These are phyloP conservation scores for Xylaria hypoxylon DNA, from an alignment of 2,329 filamentous ascomycete species.

Conservation along the genomic window DNA sequence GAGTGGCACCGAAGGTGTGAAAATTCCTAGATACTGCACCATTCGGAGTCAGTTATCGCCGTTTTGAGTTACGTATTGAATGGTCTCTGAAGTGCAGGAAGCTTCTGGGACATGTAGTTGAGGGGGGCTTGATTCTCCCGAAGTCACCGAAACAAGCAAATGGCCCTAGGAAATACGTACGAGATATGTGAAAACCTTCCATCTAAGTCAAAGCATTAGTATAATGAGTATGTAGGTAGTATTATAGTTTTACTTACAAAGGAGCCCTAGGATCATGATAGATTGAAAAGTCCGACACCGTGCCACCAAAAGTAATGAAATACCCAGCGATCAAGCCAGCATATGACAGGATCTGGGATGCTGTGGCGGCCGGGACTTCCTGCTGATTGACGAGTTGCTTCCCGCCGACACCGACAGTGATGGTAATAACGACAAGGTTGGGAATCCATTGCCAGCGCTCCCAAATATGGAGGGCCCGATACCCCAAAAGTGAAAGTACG, in stretches of 20 bases:
- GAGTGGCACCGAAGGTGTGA: slow-evolving; percentile 62
- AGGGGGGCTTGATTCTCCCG: too few species aligned
- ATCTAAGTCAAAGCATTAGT: slow-evolving; percentile 20
- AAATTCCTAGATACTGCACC: slow-evolving; percentile 61
- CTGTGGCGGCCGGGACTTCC: slow-evolving; percentile 38
- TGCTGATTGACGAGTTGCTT: slow-evolving; percentile 54
- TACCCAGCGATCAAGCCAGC: slow-evolving; percentile 63
- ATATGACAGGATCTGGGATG: slow-evolving; percentile 55
- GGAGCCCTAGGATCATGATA: slow-evolving; percentile 60
- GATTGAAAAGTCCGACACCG: slow-evolving; percentile 68
- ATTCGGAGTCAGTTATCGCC: neutral
- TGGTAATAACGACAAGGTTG: slow-evolving; percentile 62
- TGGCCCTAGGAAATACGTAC: neutral
- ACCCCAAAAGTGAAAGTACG: slow-evolving; percentile 66
- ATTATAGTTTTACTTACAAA: slow-evolving; percentile 28
- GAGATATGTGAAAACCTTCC: slow-evolving; percentile 59
- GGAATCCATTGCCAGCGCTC: slow-evolving; percentile 69
- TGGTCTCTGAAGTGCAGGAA: neutral
- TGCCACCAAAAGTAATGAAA: slow-evolving; percentile 66
- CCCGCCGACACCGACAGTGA: slow-evolving; percentile 66
- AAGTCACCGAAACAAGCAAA: neutral
- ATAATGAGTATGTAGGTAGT: too few species aligned
- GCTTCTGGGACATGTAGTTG: neutral
- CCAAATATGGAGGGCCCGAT: slow-evolving; percentile 64
- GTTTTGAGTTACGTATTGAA: neutral